Evolutionary conservation across 768 basidiomycete genomes (phyloP), one percentile per base, ranked within the genome.

Genomic region (Lentinula boryana): DNA sequence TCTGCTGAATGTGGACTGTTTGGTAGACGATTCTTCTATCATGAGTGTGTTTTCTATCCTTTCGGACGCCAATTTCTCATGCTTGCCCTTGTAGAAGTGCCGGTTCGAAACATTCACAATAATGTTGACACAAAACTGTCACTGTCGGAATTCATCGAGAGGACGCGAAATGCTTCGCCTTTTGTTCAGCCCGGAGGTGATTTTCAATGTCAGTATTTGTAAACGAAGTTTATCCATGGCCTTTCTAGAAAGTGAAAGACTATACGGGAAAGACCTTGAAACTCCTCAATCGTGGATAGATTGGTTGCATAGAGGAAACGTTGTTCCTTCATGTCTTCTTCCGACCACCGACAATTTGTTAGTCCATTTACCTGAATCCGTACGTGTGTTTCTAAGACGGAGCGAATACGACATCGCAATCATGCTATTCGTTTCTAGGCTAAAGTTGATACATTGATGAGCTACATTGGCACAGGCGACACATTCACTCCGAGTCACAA

Each of bases 401-500:
- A 27, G 18, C 7, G 43, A 31, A 36, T 6, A 12, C 13, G 21
- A 44, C n/a, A n/a, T 13, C 16, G 16, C n/a, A 32, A 9, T 58
- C 35, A 36, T 44, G n/a, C 23, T 6, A 10, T 16, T 33, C 50
- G 21, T 6, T 16, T 51, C 16, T 38, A 50, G 58, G 46, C 48
- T 36, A 43, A 56, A 31, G 83, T 91, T 2, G 87, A 93, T 66
- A 92, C 90, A 0, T 73, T 94, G 4, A 92, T 94, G 90, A 91
- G 88, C 67, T 94, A 94, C 66, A 71, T 92, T 5, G 92, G 92
- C 6, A 77, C 88, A 59, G 89, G 88, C 0, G 91, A 90, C 63
- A 93, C 92, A 0, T 92, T 84, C 69, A 94, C 92, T 0, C 87
- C 91, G 1, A 88, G 84, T 60, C 92, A 94, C 68, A 93, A 93